Conservation (phyloP, 176 grass and related monocot species). For the Juncus effusus region DNA sequence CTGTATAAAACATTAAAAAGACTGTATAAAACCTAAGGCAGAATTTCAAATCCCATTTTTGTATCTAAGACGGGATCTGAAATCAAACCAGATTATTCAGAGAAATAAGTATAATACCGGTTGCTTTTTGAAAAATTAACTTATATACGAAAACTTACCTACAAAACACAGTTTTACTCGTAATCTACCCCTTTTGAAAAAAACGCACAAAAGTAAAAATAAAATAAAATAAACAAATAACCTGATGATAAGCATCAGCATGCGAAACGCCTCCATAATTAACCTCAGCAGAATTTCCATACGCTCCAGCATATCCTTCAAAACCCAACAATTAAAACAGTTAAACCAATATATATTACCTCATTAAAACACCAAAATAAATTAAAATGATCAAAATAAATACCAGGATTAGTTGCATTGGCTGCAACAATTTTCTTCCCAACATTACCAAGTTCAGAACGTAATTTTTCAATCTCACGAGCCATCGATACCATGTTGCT, state of each 20-base stretch:
- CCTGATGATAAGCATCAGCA: constrained; percentile 16
- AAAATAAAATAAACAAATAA: background rate
- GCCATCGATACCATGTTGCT: constrained; percentile 60
- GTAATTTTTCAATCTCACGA: constrained; percentile 81
- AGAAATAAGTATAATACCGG: too few relatives aligned
- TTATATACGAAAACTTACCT: too few relatives aligned
- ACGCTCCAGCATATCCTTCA: constrained; percentile 17
- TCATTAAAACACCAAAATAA: background rate
- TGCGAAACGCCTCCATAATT: background rate
- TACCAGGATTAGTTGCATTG: constrained; percentile 66
- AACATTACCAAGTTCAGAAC: constrained; percentile 61
- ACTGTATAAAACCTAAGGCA: too few relatives aligned
- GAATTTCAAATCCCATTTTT: too few relatives aligned
- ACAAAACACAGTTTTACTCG: too few relatives aligned
- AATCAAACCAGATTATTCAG: too few relatives aligned
- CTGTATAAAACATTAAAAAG: too few relatives aligned
- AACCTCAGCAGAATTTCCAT: constrained; percentile 10
- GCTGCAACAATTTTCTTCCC: constrained; percentile 48
- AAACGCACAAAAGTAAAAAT: background rate
- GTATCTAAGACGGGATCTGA: too few relatives aligned
- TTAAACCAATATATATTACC: background rate
- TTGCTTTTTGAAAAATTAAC: too few relatives aligned
- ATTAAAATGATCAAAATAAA: background rate
- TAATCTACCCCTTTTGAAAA: background rate
- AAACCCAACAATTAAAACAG: background rate